Conservation (phyloP, 805 yeast species). For the Metschnikowia matae region DNA sequence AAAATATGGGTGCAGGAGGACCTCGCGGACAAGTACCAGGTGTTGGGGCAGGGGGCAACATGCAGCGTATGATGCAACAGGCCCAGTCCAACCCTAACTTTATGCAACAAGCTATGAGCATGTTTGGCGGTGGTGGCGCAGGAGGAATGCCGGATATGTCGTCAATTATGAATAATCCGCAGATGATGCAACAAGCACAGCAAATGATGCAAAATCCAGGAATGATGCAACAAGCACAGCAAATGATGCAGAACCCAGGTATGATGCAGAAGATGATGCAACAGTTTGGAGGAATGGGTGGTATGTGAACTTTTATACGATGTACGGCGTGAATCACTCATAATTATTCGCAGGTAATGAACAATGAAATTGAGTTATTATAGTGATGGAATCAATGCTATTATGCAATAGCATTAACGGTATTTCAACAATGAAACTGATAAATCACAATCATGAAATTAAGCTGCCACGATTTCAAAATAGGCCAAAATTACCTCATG, state of each 20-base stretch:
- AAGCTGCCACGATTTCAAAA: no score
- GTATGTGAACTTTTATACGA: slow-evolving; percentile 1
- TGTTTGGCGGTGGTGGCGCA: slow-evolving; percentile 52
- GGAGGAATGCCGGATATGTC: slow-evolving; percentile 37
- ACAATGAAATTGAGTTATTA: no score
- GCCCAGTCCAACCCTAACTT: slow-evolving; percentile 47
- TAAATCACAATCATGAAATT: no score
- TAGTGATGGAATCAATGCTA: no score
- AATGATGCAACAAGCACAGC: slow-evolving; percentile 43
- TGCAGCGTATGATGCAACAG: slow-evolving; percentile 54
- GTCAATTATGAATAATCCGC: slow-evolving; percentile 50
- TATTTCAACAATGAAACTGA: no score
- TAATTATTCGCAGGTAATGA: not conserved
- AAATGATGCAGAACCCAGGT: slow-evolving; percentile 53
- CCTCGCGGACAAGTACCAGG: slow-evolving; percentile 25
- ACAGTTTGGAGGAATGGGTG: slow-evolving; percentile 50
- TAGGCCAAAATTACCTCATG: no score
- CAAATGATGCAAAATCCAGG: slow-evolving; percentile 43
- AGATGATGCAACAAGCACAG: slow-evolving; percentile 45
- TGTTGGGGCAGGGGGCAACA: slow-evolving; percentile 22
- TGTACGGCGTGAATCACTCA: not conserved
- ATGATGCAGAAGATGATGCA: slow-evolving; percentile 69
- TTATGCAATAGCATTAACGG: no score
- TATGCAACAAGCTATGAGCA: slow-evolving; percentile 61
- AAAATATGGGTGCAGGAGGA: slow-evolving; percentile 45